Evolutionary conservation across 2,329 filamentous ascomycete species (phyloP), one percentile per base, ranked within the genome.

Genomic region (Aciculosporium take): DNA sequence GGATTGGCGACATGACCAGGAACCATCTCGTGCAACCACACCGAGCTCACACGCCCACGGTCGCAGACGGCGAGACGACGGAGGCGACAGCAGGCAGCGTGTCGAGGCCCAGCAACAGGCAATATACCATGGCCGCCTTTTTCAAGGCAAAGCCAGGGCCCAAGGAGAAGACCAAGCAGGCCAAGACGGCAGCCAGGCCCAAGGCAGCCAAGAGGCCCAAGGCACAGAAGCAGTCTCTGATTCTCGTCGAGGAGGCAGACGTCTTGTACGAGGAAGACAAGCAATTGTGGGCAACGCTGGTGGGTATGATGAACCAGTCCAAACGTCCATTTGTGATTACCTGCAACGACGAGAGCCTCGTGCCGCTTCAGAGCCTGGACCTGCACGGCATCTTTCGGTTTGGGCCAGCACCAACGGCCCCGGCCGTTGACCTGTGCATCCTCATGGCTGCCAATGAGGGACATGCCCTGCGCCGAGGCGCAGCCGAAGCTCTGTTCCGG

Each of bases 201-300:
- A 70, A 72, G 48, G 57, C 65, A 21, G n/a, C n/a, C n/a, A n/a
- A n/a, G n/a, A 43, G 59, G 45, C 7, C 31, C 25, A 70, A 72
- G 48, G 57, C 65, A 21, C 89, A 96, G 58, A 94, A 93, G 52
- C 91, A 98, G 59, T 96, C 89, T 0, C 66, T 98, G 17, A 95
- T 98, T 46, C 68, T 98, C 2, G 68, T 98, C 1, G 91, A 98
- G 59, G 91, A 98, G 60, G 86, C 86, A 0, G 93, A 98, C 54
- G 65, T 96, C 13, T 69, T 98, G 1, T 98, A 91, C 56, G 88
- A 94, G 41, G 89, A 96, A 56, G 91, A 98, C 57, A 89, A 86
- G 59, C 81, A 89, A 47, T 98, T 98, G 55, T 98, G 91, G 91
- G 63, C 72, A 1, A 91, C 85, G 0, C 74, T 96, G 4, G 68